These are phyloP conservation scores for Kuraishia piskuri DNA, from an alignment of 805 yeast species.

Conservation along the genomic window DNA sequence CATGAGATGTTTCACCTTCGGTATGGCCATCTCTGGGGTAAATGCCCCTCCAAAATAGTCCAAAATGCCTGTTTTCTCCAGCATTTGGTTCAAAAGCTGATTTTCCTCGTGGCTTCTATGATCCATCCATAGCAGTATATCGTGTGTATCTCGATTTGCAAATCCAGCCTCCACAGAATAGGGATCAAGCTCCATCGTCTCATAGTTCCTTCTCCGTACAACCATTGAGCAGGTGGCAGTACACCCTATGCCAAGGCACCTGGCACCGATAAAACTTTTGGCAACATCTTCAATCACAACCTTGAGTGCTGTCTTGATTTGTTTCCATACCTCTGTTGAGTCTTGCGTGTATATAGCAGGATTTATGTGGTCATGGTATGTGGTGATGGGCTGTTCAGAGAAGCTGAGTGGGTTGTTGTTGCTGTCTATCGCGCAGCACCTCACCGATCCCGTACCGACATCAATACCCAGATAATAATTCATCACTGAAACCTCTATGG, in stretches of 20 bases:
- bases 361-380: not conserved
- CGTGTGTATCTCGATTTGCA: slow-evolving; percentile 21
- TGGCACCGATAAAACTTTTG: no score
- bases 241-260: slow-evolving; percentile 23
- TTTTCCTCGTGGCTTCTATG: slow-evolving; percentile 30
- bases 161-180: slow-evolving; percentile 22
- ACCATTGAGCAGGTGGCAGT: slow-evolving; percentile 58
- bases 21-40: slow-evolving; percentile 51
- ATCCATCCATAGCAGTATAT: slow-evolving; percentile 55
- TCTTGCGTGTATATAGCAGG: slow-evolving; percentile 26
- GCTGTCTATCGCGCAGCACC: slow-evolving; percentile 25
- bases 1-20: slow-evolving; percentile 35
- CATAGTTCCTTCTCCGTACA: slow-evolving; percentile 21
- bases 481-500: not conserved
- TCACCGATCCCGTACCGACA: slow-evolving; percentile 41
- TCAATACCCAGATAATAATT: slow-evolving; percentile 31
- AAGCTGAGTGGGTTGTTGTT: slow-evolving; percentile 11
- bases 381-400: slow-evolving; percentile 11
- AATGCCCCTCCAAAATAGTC: slow-evolving; percentile 32
- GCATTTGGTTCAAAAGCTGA: slow-evolving; percentile 16
- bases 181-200: slow-evolving; percentile 17
- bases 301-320: slow-evolving; percentile 4
- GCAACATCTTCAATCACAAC: slow-evolving; percentile 18
- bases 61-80: slow-evolving; percentile 15
- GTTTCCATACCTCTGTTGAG: slow-evolving; percentile 27